A percentile compares a stretch with the other conserved stretches of the same genome.
Evolutionary conservation across 768 basidiomycete species (phyloP).

Genomic region (Naganishia antarctica): DNA sequence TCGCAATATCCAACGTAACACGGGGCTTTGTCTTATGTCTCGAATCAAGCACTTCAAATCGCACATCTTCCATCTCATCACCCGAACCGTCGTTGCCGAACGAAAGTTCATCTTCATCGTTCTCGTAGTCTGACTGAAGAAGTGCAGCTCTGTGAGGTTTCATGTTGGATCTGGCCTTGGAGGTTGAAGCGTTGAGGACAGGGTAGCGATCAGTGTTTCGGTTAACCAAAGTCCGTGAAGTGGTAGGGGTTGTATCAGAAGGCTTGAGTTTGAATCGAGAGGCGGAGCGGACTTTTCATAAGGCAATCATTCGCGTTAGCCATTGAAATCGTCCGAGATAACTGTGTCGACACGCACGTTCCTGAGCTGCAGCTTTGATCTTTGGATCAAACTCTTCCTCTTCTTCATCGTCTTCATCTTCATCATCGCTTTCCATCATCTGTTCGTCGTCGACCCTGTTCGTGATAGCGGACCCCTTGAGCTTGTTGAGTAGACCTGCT

Average conservation of each 20-base stretch:
- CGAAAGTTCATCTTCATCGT: neutral
- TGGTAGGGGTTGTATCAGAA: neutral
- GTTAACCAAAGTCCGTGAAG: constrained; percentile 5
- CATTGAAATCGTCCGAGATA: neutral
- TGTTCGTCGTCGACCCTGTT: neutral
- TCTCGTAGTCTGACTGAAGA: neutral
- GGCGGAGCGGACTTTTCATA: neutral
- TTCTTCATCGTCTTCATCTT: neutral
- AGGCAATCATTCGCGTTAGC: too few species aligned
- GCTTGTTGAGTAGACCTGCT: neutral
- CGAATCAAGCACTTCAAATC: neutral
- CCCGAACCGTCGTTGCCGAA: neutral
- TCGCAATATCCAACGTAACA: neutral
- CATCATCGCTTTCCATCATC: neutral
- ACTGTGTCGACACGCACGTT: neutral
- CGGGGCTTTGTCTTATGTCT: neutral
- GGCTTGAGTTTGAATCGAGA: neutral
- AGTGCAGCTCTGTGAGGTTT: neutral
- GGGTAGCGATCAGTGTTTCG: neutral
- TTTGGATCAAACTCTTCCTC: constrained; percentile 10
- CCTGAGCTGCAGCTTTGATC: neutral
- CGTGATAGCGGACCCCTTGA: neutral
- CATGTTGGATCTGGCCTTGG: neutral
- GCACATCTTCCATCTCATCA: neutral
- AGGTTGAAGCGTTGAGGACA: neutral